phyloP scores from a whole-genome alignment of 139 green algal species.

The Edaphochlamys debaryana region DNA sequence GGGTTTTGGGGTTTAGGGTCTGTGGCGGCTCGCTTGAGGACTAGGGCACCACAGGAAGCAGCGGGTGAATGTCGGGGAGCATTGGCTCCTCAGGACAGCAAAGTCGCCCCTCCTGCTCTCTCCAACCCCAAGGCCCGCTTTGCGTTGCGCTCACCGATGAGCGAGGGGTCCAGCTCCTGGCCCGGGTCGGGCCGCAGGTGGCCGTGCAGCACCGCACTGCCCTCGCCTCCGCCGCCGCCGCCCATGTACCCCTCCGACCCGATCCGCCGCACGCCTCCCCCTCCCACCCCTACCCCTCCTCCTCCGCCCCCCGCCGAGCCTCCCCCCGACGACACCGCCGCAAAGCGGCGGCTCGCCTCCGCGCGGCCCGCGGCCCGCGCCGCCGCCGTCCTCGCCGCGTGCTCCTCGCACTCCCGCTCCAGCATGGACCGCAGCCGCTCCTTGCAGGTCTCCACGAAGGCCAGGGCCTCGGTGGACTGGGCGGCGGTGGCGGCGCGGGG shows the following conservation, averaged over 20 bases:
- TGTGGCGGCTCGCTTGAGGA: no score
- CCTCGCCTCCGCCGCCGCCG: background rate
- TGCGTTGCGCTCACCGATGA: slow-evolving; percentile 45
- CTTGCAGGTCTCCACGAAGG: slow-evolving; percentile 3
- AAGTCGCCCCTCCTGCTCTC: background rate
- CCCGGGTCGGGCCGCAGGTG: slow-evolving; percentile 58
- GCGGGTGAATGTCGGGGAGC: no score
- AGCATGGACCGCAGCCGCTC: slow-evolving; percentile 64
- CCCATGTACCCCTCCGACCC: background rate
- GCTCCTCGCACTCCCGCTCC: slow-evolving; percentile 69
- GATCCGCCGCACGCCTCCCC: slow-evolving; percentile 26
- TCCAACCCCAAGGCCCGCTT: background rate
- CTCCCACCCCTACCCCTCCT: background rate
- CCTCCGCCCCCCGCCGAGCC: slow-evolving; percentile 3
- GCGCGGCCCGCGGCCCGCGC: background rate
- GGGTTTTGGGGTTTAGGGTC: background rate
- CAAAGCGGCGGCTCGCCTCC: background rate
- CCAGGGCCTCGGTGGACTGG: background rate
- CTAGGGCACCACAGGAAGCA: no score
- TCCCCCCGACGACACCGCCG: background rate
- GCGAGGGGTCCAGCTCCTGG: slow-evolving; percentile 36
- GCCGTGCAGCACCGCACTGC: slow-evolving; percentile 32
- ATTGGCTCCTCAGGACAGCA: no score
- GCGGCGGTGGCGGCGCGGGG: background rate
- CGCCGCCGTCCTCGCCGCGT: slow-evolving; percentile 4